Base-by-base conservation (phyloP, 2,329 filamentous ascomycete species). In the Sporothrix luriei region DNA sequence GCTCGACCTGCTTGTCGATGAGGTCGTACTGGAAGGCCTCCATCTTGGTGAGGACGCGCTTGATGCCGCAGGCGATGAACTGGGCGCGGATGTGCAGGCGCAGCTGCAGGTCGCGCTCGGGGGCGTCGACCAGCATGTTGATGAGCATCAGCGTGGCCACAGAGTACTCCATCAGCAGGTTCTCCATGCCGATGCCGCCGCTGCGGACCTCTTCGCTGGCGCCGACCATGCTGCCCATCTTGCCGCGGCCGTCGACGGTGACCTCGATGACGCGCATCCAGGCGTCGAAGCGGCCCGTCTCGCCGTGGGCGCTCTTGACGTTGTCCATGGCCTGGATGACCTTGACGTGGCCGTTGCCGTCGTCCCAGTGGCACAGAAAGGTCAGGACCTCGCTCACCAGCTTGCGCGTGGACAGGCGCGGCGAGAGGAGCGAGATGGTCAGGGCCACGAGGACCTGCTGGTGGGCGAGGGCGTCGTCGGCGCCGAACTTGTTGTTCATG, bases 261-360 rank as follows among this genome's bases (percentile, higher is more conserved):
- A 98, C 94, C 80, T 98, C 95, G 54, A 98, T 94, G 71, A 97
- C 91, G 71, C 95, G 92, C 92, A 99, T 97, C 95, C 95, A 99
- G 49, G 94, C 90, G 79, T 99, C 95, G 77, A 99, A 99, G 1
- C 95, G 89, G 51, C 95, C 94, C 80, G 96, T 97, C 79, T 98
- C 95, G 72, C 90, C 91, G 76, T 94, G 90, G 76, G 93, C 88
- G 57, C 85, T 87, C 81, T 97, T 98, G 80, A 97, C 91, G 78
- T 91, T 87, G 78, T 99, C 95, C 83, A 98, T 88, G 49, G 93
- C 92, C 81, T 97, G 92, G 69, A 99, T 88, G 46, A 99, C 95
- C 80, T 96, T 97, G 75, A 93, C 83, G 77, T 99, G 95, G 6
- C 95, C 95, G 76, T 94, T 86, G 57, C 92, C 92, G 46, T 85